phyloP scores from a whole-genome alignment of 768 basidiomycete species.

The Galerina sulciceps region DNA sequence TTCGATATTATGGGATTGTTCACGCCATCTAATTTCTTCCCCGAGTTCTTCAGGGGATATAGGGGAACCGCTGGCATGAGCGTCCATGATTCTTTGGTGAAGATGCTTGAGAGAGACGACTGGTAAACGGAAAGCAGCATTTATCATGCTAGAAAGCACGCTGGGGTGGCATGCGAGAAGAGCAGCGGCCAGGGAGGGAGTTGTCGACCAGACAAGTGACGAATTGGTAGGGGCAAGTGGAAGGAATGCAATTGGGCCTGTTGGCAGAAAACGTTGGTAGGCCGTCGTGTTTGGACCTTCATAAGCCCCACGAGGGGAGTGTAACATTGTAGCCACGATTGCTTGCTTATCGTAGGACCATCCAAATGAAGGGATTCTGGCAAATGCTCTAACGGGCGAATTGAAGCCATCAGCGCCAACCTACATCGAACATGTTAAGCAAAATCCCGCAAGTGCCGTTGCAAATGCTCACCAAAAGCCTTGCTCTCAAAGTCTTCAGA shows the following conservation, averaged over 20 bases:
- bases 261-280: conserved; percentile 93
- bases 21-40: conserved; percentile 75
- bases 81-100: conserved; percentile 61
- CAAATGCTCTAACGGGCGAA: conserved; percentile 89
- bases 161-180: conserved; percentile 67
- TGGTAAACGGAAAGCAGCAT: conserved; percentile 89
- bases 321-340: conserved; percentile 86
- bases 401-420: conserved; percentile 96
- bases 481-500: conserved; percentile 64
- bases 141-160: conserved; percentile 77
- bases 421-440: conserved; percentile 36
- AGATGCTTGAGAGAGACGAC: conserved; percentile 73
- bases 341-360: conserved; percentile 92
- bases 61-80: conserved; percentile 44
- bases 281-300: conserved; percentile 77
- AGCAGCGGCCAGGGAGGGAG: conserved; percentile 72
- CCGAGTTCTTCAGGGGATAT: conserved; percentile 53
- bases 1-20: conserved; percentile 70
- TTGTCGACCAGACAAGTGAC: conserved; percentile 95
- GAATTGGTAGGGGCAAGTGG: conserved; percentile 80
- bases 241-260: conserved; percentile 94
- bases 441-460: neutral
- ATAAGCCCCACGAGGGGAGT: conserved; percentile 66
- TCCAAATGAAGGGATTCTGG: conserved; percentile 85
- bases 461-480: conserved; percentile 66